Percentiles rank a stretch among this genome's conserved stretches.
Conservation (phyloP, 2,329 filamentous ascomycete species). For the Colletotrichum sp. region DNA sequence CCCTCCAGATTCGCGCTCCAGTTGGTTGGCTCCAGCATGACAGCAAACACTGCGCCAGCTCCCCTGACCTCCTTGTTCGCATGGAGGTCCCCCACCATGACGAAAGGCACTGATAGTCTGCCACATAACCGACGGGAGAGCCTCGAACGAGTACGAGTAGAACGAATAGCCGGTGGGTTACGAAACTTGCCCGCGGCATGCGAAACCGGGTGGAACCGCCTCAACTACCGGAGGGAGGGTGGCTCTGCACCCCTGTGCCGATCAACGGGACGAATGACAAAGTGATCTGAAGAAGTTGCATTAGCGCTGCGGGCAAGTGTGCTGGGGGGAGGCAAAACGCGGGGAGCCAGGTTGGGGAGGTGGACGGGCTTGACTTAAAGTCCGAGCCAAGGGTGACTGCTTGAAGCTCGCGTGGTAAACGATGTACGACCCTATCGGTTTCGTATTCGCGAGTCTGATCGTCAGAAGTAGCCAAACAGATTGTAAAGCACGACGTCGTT, state of each 20-base stretch:
- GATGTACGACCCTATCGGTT: not conserved
- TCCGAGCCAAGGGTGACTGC: conserved; percentile 3
- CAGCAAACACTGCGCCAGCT: not conserved
- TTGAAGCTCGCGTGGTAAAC: not conserved
- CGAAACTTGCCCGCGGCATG: not conserved
- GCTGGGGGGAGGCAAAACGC: not conserved
- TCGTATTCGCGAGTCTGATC: conserved; percentile 5
- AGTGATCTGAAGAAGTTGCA: not conserved
- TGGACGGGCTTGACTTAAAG: not conserved
- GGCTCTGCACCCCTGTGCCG: not conserved
- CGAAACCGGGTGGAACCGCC: conserved; percentile 5
- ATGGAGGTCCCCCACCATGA: not conserved
- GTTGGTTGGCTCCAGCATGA: not conserved
- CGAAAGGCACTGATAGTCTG: not conserved
- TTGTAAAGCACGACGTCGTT: not conserved
- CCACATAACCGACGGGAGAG: not conserved
- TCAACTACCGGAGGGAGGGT: not conserved
- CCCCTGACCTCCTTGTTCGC: not conserved
- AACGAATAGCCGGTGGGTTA: not conserved
- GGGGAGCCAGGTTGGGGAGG: not conserved
- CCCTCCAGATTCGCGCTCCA: not conserved
- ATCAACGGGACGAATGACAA: not conserved
- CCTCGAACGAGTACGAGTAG: not conserved
- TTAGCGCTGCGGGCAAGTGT: not conserved
- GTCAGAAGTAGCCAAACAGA: not conserved